Percentiles rank a stretch among this genome's conserved stretches.
These are phyloP conservation scores for Pugionium cornutum DNA, from an alignment of 345 rosid species.

Conservation along the genomic window DNA sequence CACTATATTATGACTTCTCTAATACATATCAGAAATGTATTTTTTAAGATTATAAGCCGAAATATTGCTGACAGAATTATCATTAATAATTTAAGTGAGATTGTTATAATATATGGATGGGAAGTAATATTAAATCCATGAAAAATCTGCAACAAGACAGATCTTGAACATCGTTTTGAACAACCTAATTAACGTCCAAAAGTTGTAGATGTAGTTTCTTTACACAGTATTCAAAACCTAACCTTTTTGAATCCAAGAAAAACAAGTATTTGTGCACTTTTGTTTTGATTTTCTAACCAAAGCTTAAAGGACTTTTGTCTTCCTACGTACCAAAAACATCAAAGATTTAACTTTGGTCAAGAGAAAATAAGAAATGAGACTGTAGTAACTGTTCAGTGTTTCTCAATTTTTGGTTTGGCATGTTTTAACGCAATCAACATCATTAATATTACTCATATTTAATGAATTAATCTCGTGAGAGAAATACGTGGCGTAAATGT, in stretches of 20 bases:
- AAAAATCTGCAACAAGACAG: conserved; percentile 38
- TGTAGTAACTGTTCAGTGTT: not conserved
- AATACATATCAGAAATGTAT: too few relatives aligned
- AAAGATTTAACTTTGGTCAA: conserved; percentile 5
- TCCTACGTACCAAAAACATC: conserved; percentile 16
- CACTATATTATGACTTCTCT: too few relatives aligned
- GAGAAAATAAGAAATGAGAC: conserved; percentile 17
- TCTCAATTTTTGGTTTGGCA: not conserved
- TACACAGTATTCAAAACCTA: conserved; percentile 45
- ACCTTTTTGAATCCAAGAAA: conserved; percentile 39
- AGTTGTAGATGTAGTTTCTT: conserved; percentile 38
- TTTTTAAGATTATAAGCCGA: too few relatives aligned
- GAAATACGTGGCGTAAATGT: not conserved
- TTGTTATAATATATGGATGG: conserved; percentile 7
- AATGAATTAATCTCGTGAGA: conserved; percentile 25
- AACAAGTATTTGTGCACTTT: conserved; percentile 40
- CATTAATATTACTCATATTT: conserved; percentile 5
- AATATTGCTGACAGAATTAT: too few relatives aligned
- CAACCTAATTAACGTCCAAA: conserved; percentile 46
- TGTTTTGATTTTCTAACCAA: conserved; percentile 34
- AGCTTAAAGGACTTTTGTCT: conserved; percentile 17
- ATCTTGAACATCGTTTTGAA: conserved; percentile 39
- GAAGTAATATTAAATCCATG: conserved; percentile 29
- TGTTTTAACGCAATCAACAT: not conserved
- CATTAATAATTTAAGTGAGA: not conserved